Percentiles rank a stretch among this genome's conserved stretches.
phyloP scores from a whole-genome alignment of 176 grass and related monocot species.

The Pharus latifolius region DNA sequence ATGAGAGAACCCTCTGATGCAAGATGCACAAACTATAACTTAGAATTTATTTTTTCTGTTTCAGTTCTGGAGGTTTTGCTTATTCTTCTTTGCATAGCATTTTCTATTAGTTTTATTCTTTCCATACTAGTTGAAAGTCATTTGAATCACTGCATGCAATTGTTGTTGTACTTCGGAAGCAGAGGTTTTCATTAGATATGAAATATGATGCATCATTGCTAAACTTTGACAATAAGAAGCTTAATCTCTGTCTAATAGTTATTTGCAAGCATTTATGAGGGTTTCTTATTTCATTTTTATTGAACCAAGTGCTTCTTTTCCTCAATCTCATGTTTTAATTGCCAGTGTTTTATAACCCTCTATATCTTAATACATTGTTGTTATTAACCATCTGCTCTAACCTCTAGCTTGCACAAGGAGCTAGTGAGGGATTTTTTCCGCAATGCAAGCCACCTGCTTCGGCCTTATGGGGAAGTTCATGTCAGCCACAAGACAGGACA shows the following conservation, averaged over 20 bases:
- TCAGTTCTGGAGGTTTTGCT: background rate
- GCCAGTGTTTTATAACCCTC: background rate
- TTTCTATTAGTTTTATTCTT: background rate
- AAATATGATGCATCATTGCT: background rate
- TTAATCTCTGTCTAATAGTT: background rate
- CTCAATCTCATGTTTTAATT: background rate
- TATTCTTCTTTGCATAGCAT: background rate
- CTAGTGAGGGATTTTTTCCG: conserved; percentile 24
- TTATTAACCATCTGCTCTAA: background rate
- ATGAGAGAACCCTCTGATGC: background rate
- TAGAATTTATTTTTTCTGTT: background rate
- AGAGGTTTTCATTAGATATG: background rate
- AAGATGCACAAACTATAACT: background rate
- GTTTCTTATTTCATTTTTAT: background rate
- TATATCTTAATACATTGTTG: background rate
- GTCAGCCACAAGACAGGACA: conserved; percentile 40
- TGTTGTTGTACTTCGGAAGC: background rate
- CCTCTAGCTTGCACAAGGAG: conserved; percentile 35
- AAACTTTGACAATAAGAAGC: background rate
- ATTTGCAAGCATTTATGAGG: background rate
- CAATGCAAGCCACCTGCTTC: conserved; percentile 28
- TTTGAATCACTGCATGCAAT: background rate
- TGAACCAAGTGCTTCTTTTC: background rate
- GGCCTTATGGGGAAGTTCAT: conserved; percentile 47
- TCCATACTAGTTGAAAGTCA: background rate